A percentile compares a stretch with the other conserved stretches of the same genome.
Conservation (phyloP, 202 grass and related monocot genomes). For the Bolboschoenoplectus hybrid region DNA sequence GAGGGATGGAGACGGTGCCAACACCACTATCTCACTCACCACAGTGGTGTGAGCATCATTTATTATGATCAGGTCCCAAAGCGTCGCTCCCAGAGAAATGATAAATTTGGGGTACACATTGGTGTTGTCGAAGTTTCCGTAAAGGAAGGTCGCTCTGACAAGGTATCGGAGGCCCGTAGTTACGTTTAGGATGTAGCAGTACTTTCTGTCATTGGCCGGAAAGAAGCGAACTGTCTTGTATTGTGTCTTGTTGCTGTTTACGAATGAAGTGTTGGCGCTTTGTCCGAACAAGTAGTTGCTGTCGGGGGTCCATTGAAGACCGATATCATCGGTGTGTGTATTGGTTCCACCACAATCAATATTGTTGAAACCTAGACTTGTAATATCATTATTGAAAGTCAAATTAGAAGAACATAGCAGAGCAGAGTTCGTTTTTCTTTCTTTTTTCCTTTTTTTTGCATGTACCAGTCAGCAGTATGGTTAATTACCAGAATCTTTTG, state of each 20-base stretch:
- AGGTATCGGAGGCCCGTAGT: conserved; percentile 35
- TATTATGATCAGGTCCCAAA: conserved; percentile 31
- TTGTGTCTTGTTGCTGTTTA: conserved; percentile 36
- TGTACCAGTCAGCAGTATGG: not conserved
- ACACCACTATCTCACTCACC: conserved; percentile 35
- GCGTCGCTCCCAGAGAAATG: conserved; percentile 32
- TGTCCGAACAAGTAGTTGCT: conserved; percentile 28
- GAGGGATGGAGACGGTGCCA: conserved; percentile 38
- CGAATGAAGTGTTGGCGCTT: conserved; percentile 4
- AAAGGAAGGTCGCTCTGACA: conserved; percentile 43
- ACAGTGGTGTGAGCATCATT: conserved; percentile 9
- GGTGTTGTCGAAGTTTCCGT: conserved; percentile 42
- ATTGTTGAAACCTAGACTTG: conserved; percentile 35
- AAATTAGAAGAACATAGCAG: not conserved
- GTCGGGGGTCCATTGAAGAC: conserved; percentile 40
- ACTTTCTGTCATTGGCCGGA: conserved; percentile 36
- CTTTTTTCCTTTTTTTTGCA: not conserved
- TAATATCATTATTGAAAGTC: not conserved
- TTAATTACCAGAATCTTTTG: not conserved
- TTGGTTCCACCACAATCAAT: conserved; percentile 40
- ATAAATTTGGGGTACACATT: conserved; percentile 39
- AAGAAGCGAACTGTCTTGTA: conserved; percentile 41
- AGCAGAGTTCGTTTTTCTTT: not conserved
- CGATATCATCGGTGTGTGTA: conserved; percentile 37
- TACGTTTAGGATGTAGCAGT: conserved; percentile 37